Percentiles rank a stretch among this genome's conserved stretches.
Conservation (phyloP, 164 flowering plant species). For the Warburgia ugandensis region DNA sequence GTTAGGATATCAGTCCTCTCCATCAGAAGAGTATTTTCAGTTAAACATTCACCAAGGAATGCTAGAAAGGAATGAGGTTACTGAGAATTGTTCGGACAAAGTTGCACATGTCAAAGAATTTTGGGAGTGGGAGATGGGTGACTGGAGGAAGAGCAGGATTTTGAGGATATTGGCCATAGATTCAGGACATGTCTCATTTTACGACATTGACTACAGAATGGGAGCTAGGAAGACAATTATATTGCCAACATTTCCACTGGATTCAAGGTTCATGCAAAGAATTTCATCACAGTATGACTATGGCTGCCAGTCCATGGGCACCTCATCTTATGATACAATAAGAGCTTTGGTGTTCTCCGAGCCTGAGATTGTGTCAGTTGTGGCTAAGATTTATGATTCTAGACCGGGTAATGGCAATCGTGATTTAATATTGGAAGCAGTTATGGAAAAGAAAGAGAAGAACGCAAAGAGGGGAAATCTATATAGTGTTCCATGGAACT, state of each 20-base stretch:
- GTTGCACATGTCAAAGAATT: conserved; percentile 39
- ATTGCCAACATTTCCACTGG: conserved; percentile 85
- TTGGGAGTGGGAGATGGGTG: conserved; percentile 99
- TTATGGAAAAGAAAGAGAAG: conserved; percentile 45
- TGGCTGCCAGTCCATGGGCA: conserved; percentile 28
- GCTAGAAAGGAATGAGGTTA: conserved; percentile 11
- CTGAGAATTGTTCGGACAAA: conserved; percentile 34
- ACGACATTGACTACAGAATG: conserved; percentile 53
- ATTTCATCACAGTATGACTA: conserved; percentile 27
- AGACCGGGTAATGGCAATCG: conserved; percentile 45
- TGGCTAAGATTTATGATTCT: conserved; percentile 68
- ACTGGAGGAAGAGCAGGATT: conserved; percentile 80
- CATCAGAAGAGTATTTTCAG: conserved; percentile 38
- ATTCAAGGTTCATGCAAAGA: conserved; percentile 58
- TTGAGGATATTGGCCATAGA: conserved; percentile 86
- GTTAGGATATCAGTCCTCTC: conserved; percentile 13
- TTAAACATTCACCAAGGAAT: conserved; percentile 40
- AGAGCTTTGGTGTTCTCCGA: conserved; percentile 76
- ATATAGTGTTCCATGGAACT: conserved; percentile 69
- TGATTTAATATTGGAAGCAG: conserved; percentile 45
- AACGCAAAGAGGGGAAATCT: conserved; percentile 49
- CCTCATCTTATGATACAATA: conserved; percentile 37
- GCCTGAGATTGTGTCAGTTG: conserved; percentile 50
- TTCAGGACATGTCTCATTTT: conserved; percentile 65
- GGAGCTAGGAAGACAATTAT: conserved; percentile 51